Percentiles rank a stretch among this genome's conserved stretches.
Conservation (phyloP, 768 basidiomycete genomes). For the Mycena alexandri region DNA sequence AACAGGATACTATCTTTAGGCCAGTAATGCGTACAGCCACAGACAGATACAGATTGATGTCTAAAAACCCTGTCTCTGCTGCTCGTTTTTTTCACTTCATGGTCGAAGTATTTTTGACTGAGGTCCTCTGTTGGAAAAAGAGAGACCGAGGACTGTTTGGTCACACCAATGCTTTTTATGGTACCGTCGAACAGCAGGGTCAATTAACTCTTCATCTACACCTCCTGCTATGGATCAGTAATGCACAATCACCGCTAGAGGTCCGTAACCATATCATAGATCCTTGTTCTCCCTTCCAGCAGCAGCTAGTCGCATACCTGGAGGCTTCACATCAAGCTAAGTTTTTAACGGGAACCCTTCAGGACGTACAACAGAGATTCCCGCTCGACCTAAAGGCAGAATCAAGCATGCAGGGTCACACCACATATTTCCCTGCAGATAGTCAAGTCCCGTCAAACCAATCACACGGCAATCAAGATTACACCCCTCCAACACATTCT, state of each 20-base stretch:
- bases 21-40: neutral
- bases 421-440: neutral
- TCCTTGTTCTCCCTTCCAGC: slow-evolving; percentile 41
- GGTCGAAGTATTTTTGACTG: slow-evolving; percentile 44
- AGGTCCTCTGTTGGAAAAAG: slow-evolving; percentile 39
- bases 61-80: slow-evolving; percentile 45
- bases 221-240: slow-evolving; percentile 54
- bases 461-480: slow-evolving; percentile 4
- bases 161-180: slow-evolving; percentile 46
- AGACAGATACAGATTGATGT: neutral
- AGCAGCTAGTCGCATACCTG: slow-evolving; percentile 44
- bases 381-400: no score
- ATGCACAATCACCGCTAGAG: slow-evolving; percentile 48
- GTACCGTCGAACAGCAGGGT: slow-evolving; percentile 54
- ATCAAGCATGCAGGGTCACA: no score
- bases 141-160: slow-evolving; percentile 44
- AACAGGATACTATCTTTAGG: neutral
- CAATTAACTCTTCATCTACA: no score
- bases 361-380: slow-evolving; percentile 28
- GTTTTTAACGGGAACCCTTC: slow-evolving; percentile 42
- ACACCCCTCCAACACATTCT: slow-evolving; percentile 36
- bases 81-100: slow-evolving; percentile 51
- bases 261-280: slow-evolving; percentile 45
- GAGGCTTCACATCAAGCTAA: slow-evolving; percentile 48
- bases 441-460: neutral